Evolutionary conservation across 2,329 filamentous ascomycete genomes (phyloP).

Genomic region (Fusarium sp.): DNA sequence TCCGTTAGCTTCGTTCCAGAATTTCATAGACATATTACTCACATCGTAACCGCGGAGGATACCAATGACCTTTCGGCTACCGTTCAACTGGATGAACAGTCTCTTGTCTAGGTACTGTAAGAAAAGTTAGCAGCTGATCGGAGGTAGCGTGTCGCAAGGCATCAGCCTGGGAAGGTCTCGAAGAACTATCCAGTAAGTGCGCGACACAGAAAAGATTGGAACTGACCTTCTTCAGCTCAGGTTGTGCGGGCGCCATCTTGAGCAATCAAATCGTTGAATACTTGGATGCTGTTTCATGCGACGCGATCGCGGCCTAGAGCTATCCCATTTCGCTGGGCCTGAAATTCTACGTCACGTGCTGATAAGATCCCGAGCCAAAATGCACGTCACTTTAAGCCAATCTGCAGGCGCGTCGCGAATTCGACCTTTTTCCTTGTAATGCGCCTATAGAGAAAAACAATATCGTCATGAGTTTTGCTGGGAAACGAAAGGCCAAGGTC

Average conservation of each 20-base stretch:
- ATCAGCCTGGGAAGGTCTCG: not conserved
- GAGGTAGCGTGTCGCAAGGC: slow-evolving; percentile 2
- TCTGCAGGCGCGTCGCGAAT: slow-evolving; percentile 28
- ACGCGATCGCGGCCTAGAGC: slow-evolving; percentile 48
- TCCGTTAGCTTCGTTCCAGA: slow-evolving; percentile 17
- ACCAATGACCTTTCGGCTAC: slow-evolving; percentile 96
- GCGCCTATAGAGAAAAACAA: slow-evolving; percentile 24
- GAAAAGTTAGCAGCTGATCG: slow-evolving; percentile 45
- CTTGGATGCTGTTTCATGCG: slow-evolving; percentile 46
- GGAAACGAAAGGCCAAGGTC: slow-evolving; percentile 79
- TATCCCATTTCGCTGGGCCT: slow-evolving; percentile 37
- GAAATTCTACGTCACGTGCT: slow-evolving; percentile 59
- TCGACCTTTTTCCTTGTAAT: slow-evolving; percentile 7
- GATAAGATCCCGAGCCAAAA: slow-evolving; percentile 58
- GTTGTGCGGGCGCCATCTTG: slow-evolving; percentile 98
- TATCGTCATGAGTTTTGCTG: slow-evolving; percentile 65
- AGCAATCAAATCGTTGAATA: slow-evolving; percentile 47
- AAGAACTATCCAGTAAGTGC: too few relatives aligned
- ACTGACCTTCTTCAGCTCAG: slow-evolving; percentile 95
- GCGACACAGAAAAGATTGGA: not conserved
- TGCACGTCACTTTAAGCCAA: slow-evolving; percentile 41
- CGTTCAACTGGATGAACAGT: slow-evolving; percentile 97
- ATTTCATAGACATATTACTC: slow-evolving; percentile 50
- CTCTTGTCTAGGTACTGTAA: slow-evolving; percentile 97
- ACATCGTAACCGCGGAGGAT: slow-evolving; percentile 97